phyloP scores from a whole-genome alignment of 371 early-diverging fungal genomes.

The Haplosporangium sp. region DNA sequence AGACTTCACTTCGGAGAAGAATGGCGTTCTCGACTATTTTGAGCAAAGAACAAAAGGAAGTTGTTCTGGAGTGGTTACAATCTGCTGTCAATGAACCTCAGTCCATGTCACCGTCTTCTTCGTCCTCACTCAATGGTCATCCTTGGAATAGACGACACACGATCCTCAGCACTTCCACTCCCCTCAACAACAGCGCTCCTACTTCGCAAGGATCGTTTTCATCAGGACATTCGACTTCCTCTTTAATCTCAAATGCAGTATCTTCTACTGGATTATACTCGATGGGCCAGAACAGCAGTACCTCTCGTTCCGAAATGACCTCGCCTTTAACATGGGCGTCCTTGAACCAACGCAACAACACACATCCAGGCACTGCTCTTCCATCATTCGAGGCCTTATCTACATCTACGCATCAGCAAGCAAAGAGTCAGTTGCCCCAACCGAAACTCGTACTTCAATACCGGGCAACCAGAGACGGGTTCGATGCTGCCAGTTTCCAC shows the following conservation, averaged over 20 bases:
- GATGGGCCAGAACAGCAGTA: too few relatives aligned
- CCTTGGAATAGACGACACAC: neutral
- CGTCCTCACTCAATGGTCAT: neutral
- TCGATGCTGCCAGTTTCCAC: constrained; percentile 46
- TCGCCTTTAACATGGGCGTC: too few relatives aligned
- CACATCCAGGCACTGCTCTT: too few relatives aligned
- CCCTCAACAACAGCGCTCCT: too few relatives aligned
- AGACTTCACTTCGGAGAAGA: constrained; percentile 34
- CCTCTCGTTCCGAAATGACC: too few relatives aligned
- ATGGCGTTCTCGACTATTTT: constrained; percentile 53
- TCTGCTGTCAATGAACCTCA: neutral
- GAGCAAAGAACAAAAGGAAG: constrained; percentile 31
- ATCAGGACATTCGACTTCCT: too few relatives aligned
- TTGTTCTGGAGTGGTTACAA: constrained; percentile 42
- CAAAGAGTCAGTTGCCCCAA: constrained; percentile 1
- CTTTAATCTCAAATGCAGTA: too few relatives aligned
- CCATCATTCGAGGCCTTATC: too few relatives aligned
- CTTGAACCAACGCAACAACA: too few relatives aligned
- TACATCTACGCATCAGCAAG: neutral
- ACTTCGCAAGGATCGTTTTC: too few relatives aligned
- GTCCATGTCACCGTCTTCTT: neutral
- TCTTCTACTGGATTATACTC: too few relatives aligned
- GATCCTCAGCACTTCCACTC: too few relatives aligned
- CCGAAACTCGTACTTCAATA: constrained; percentile 38
- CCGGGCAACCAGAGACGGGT: constrained; percentile 47